Percentiles rank a stretch among this genome's conserved stretches.
These are phyloP conservation scores for Xylaria acuta DNA, from an alignment of 495 filamentous ascomycete species.

Conservation along the genomic window DNA sequence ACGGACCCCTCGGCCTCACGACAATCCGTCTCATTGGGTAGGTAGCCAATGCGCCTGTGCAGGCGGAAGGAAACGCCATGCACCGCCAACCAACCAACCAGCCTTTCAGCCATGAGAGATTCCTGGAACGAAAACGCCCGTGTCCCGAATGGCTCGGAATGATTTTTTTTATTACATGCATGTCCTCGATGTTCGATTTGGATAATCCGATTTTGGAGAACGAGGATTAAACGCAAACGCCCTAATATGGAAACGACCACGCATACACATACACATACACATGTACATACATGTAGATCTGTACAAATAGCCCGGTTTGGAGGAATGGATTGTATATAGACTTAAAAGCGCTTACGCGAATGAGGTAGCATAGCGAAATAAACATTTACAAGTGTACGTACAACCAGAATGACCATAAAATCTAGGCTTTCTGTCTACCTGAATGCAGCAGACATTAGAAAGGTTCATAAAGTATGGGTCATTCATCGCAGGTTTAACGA, in stretches of 20 bases:
- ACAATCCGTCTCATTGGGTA: too few relatives aligned
- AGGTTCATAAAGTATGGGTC: neutral
- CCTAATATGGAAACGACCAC: neutral
- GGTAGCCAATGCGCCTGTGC: too few relatives aligned
- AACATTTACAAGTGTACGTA: neutral
- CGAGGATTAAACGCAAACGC: neutral
- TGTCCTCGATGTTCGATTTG: neutral
- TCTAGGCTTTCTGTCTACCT: neutral
- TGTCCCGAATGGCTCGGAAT: too few relatives aligned
- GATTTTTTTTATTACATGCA: neutral
- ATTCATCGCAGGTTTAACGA: neutral
- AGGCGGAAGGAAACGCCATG: too few relatives aligned
- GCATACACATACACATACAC: neutral
- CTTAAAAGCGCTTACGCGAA: neutral
- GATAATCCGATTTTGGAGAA: neutral
- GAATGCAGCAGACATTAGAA: neutral
- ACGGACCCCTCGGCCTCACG: too few relatives aligned
- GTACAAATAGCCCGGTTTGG: neutral
- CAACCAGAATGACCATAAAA: neutral
- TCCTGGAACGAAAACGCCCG: too few relatives aligned
- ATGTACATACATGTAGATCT: neutral
- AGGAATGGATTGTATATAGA: neutral
- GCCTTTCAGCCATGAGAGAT: too few relatives aligned
- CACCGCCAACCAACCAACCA: too few relatives aligned
- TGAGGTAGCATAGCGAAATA: conserved; percentile 9